A percentile compares a stretch with the other conserved stretches of the same genome.
Evolutionary conservation across 352 stramenopile species (phyloP).

Genomic region (Phytophthora sp.): DNA sequence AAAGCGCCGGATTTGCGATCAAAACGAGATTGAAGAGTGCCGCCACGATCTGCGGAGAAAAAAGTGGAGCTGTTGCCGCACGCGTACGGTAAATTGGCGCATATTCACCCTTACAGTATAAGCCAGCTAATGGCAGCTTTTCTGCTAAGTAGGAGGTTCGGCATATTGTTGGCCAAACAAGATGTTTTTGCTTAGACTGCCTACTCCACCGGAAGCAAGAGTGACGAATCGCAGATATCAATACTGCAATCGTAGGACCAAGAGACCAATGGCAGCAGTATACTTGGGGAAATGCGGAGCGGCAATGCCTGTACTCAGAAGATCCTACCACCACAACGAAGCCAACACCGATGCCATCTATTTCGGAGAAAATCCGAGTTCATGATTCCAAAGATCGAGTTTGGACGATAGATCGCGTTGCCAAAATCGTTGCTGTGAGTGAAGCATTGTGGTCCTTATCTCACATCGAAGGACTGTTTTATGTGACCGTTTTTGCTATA

Average conservation of each 20-base stretch:
- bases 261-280: slow-evolving; percentile 73
- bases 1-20: slow-evolving; percentile 59
- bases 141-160: slow-evolving; percentile 35
- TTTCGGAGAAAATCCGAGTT: slow-evolving; percentile 57
- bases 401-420: slow-evolving; percentile 59
- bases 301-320: slow-evolving; percentile 43
- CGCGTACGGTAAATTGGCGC: too few relatives aligned
- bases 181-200: slow-evolving; percentile 80
- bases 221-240: slow-evolving; percentile 78
- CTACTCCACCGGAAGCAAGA: slow-evolving; percentile 75
- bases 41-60: slow-evolving; percentile 22
- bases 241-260: slow-evolving; percentile 63
- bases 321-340: neutral
- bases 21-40: slow-evolving; percentile 56
- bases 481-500: neutral
- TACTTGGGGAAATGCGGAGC: slow-evolving; percentile 66
- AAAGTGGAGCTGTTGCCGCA: slow-evolving; percentile 28
- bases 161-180: slow-evolving; percentile 69
- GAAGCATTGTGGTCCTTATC: too few relatives aligned
- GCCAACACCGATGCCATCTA: slow-evolving; percentile 44
- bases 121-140: too few relatives aligned
- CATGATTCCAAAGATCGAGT: slow-evolving; percentile 44
- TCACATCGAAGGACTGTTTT: too few relatives aligned
- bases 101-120: too few relatives aligned
- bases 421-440: slow-evolving; percentile 68